Evolutionary conservation across 78 protist genomes (phyloP), one percentile per base, ranked within the genome.

Genomic region (Neovahlkampfia damariscottae): DNA sequence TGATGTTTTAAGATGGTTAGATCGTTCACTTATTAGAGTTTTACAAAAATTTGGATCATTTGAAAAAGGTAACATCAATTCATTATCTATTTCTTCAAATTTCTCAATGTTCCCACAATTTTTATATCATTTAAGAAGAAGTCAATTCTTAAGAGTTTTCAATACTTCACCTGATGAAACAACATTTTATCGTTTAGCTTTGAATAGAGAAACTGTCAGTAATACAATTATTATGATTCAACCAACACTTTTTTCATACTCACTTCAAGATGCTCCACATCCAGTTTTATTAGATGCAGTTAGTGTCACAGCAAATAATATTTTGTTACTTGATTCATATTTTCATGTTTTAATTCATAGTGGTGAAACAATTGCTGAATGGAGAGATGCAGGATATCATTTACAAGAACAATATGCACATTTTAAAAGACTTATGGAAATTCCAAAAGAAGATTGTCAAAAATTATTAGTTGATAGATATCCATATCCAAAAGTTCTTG

Each of bases 61-160:
- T 77, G 37, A 73, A 31, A 82, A 84, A 68, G 96, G 90, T 70
- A 89, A 89, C 27, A 84, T 95, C 29, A 0, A 7, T 9, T 77
- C 90, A 10, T 88, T 96, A 69, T 78, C 74, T 2, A 87, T 96
- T 66, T 19, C 87, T 6, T 30, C 67, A 3, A 38, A 69, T 73
- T 90, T 96, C 41, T 3, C 91, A 27, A 74, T 92, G 39, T 96
- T 93, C 76, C 99, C 98, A 28, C 97, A 93, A 85, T 96, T 95
- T 72, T 92, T 97, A 95, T 97, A 92, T 91, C 97, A 97, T 85
- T 75, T 97, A 66, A 91, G 99, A 8, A 88, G 99, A 27, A 82
- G 93, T 7, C 84, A 79, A 32, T 93, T 93, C 81, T 58, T 97
- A n/a, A 95, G 93, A 41, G 94, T 88, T 31, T 96, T 96, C 79